phyloP scores from a whole-genome alignment of 495 filamentous ascomycete species.

The Aspergillus biplanus region DNA sequence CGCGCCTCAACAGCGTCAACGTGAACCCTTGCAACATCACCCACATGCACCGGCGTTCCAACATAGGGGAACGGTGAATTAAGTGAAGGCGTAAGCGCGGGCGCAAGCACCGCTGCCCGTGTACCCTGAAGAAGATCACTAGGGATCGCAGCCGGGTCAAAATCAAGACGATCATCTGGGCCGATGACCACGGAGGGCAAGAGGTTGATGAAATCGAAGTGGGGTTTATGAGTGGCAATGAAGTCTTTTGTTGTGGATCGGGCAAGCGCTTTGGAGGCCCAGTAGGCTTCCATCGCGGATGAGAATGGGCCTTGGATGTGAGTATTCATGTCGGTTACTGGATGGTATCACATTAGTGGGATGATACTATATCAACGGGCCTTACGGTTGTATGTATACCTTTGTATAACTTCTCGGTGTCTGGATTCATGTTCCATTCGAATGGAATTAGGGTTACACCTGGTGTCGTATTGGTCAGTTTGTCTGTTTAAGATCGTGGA shows the following conservation, averaged over 20 bases:
- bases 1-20: conserved; percentile 27
- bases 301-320: conserved; percentile 13
- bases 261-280: conserved; percentile 37
- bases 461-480: conserved; percentile 1
- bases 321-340: conserved; percentile 25
- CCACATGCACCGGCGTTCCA: conserved; percentile 30
- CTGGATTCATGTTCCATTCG: conserved; percentile 29
- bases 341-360: background rate
- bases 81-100: conserved; percentile 14
- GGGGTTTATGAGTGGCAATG: conserved; percentile 20
- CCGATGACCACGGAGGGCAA: conserved; percentile 30
- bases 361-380: too few species aligned
- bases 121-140: conserved; percentile 22
- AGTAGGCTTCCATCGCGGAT: conserved; percentile 32
- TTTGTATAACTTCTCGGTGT: conserved; percentile 24
- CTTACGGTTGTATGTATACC: too few species aligned
- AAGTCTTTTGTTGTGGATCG: conserved; percentile 30
- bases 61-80: conserved; percentile 28
- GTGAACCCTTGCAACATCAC: conserved; percentile 31
- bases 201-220: conserved; percentile 30
- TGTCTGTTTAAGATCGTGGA: too few species aligned
- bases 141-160: conserved; percentile 12
- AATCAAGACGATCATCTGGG: conserved; percentile 23
- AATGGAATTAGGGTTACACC: conserved; percentile 30
- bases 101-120: conserved; percentile 20